Evolutionary conservation across 257 asterid genomes (phyloP), one percentile per base, ranked within the genome.

Genomic region (Perilla frutescens): DNA sequence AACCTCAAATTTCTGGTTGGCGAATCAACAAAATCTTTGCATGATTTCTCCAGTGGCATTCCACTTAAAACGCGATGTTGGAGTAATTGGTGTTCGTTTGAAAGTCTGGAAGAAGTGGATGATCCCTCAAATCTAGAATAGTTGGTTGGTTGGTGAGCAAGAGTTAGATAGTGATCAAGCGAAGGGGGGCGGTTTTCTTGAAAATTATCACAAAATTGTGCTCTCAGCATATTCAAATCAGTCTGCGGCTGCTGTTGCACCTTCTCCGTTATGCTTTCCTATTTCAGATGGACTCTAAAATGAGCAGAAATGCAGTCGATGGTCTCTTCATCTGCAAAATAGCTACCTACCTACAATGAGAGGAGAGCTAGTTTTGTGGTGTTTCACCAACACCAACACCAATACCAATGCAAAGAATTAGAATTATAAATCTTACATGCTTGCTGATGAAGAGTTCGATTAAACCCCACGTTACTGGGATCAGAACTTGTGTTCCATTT

Each of bases 401-500:
- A 34, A 34, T 34, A 4, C 37, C 3, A 34, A 9, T 9, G 9
- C 51, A 10, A 26, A 1, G 14, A 20, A 20, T 20, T 20, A 20
- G 26, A 20, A 20, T 37, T 3, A 63, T 2, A 14, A 45, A 4
- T 13, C 80, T 71, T 79, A 93, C 98, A 34, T 74, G 79, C 49
- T 88, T 82, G 53, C 83, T 41, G 73, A 81, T 81, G 56, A 79
- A 85, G 68, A 93, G 87, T 76, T 93, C 97, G 65, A 92, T 80
- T 13, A 93, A 72, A 60, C 93, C 97, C 74, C 89, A 89, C 29
- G 70, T 67, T 51, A 88, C 81, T 0, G 97, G 98, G 49, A 93
- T 77, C 31, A 93, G 71, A 80, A 87, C 98, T 58, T 76, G 90
- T 49, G 98, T 89, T 68, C 93, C 98, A 56, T 66, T 79, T 26